Percentiles rank a stretch among this genome's conserved stretches.
These are phyloP conservation scores for Russula ochroleuca DNA, from an alignment of 768 basidiomycete genomes.

Conservation along the genomic window DNA sequence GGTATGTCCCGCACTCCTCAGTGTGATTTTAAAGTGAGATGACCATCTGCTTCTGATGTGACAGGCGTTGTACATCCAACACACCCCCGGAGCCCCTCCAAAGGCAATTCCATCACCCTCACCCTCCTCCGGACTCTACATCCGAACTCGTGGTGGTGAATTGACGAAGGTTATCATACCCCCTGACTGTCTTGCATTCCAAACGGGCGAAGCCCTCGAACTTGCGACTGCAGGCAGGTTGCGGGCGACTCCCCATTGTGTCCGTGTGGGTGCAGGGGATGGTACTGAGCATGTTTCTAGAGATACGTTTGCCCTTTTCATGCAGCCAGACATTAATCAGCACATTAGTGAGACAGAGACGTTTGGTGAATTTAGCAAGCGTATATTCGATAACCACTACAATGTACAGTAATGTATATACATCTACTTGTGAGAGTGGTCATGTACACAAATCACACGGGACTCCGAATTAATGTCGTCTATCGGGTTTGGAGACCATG, in stretches of 20 bases:
- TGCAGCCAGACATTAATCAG: constrained; percentile 84
- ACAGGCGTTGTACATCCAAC: constrained; percentile 80
- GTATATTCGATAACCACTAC: constrained; percentile 66
- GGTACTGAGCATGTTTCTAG: constrained; percentile 54
- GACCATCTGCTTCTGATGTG: not conserved
- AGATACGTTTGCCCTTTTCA: constrained; percentile 87
- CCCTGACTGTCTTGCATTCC: constrained; percentile 81
- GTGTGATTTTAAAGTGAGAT: not conserved
- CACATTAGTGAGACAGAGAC: constrained; percentile 64
- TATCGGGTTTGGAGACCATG: not conserved
- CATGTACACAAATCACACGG: not conserved
- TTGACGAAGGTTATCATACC: constrained; percentile 86
- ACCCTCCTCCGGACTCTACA: constrained; percentile 81
- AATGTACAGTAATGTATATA: constrained; percentile 23
- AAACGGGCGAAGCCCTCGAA: constrained; percentile 94
- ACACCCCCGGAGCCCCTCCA: constrained; percentile 41
- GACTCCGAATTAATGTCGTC: constrained; percentile 3
- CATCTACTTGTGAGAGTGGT: not conserved
- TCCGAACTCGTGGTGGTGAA: constrained; percentile 75
- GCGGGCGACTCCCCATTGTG: constrained; percentile 92
- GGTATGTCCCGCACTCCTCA: constrained; percentile 39
- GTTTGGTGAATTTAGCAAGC: constrained; percentile 88
- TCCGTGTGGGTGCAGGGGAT: constrained; percentile 58
- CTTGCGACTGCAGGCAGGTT: constrained; percentile 77
- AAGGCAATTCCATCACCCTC: constrained; percentile 61